Conservation (phyloP, 2,329 filamentous ascomycete species). For the Metarhizium brunneum region DNA sequence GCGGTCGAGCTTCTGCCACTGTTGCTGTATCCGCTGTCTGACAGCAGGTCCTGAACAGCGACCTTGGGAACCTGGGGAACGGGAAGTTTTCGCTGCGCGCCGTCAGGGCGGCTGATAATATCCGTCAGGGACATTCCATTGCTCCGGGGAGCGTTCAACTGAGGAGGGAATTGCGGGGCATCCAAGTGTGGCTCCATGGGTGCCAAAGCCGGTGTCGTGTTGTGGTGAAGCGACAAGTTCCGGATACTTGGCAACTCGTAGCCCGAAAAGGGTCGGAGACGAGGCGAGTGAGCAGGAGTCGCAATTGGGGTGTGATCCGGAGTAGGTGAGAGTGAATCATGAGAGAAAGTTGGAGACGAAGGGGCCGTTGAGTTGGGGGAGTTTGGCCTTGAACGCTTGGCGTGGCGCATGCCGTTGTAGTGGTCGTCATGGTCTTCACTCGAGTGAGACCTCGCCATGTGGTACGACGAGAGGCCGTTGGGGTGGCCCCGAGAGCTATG, state of each 20-base stretch:
- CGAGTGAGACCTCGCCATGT: slow-evolving; percentile 83
- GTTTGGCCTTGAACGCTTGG: slow-evolving; percentile 85
- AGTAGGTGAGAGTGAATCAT: slow-evolving; percentile 90
- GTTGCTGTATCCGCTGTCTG: slow-evolving; percentile 55
- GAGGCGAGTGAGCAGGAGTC: slow-evolving; percentile 89
- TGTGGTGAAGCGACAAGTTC: slow-evolving; percentile 43
- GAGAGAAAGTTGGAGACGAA: slow-evolving; percentile 91
- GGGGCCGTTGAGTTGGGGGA: slow-evolving; percentile 94
- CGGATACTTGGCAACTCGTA: slow-evolving; percentile 79
- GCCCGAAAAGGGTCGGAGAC: slow-evolving; percentile 71
- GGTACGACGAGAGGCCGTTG: slow-evolving; percentile 75
- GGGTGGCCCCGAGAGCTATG: slow-evolving; percentile 51
- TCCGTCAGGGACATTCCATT: slow-evolving; percentile 77
- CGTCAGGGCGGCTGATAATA: slow-evolving; percentile 84
- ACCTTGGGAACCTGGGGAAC: slow-evolving; percentile 88
- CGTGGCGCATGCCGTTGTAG: slow-evolving; percentile 61
- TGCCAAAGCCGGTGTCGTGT: slow-evolving; percentile 45
- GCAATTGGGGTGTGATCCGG: slow-evolving; percentile 98
- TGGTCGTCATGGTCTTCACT: slow-evolving; percentile 71
- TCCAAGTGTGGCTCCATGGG: slow-evolving; percentile 50
- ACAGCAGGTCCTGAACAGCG: slow-evolving; percentile 75
- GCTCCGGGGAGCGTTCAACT: slow-evolving; percentile 40
- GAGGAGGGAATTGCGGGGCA: slow-evolving; percentile 29
- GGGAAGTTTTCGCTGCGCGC: slow-evolving; percentile 80
- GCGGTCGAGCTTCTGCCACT: slow-evolving; percentile 71